Percentiles rank a stretch among this genome's conserved stretches.
phyloP scores from a whole-genome alignment of 106 monocot species.

The Iris macrosiphon region DNA sequence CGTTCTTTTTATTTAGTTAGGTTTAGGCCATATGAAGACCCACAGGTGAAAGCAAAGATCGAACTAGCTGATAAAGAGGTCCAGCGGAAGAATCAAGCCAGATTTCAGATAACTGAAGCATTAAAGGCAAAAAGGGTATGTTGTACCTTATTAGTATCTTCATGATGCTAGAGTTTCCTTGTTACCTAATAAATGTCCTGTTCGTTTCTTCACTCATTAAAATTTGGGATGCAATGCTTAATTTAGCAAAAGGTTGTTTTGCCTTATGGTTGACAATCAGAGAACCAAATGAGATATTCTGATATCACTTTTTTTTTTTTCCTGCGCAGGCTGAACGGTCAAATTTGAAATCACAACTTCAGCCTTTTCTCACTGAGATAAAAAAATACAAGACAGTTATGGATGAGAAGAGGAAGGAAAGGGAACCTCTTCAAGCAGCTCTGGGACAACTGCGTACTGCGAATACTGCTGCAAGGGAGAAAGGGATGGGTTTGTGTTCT shows the following conservation, averaged over 20 bases:
- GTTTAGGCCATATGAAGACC: slow-evolving; percentile 57
- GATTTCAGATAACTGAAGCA: slow-evolving; percentile 38
- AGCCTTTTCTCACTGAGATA: slow-evolving; percentile 68
- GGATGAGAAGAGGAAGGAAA: slow-evolving; percentile 69
- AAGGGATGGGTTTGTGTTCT: slow-evolving; percentile 68
- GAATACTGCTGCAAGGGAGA: slow-evolving; percentile 53
- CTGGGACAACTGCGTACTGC: slow-evolving; percentile 60
- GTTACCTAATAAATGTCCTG: too few species aligned
- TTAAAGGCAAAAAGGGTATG: slow-evolving; percentile 57
- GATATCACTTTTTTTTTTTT: too few species aligned
- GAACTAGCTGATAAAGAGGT: slow-evolving; percentile 66
- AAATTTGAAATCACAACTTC: slow-evolving; percentile 59
- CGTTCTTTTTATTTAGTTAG: slow-evolving; percentile 66
- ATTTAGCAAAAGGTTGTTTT: too few species aligned
- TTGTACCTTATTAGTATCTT: neutral
- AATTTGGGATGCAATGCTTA: too few species aligned
- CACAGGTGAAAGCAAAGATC: slow-evolving; percentile 62
- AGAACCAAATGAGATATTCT: too few species aligned
- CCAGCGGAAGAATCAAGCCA: slow-evolving; percentile 43
- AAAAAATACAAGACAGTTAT: slow-evolving; percentile 38
- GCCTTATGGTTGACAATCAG: too few species aligned
- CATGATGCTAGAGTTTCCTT: neutral
- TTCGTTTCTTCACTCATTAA: too few species aligned
- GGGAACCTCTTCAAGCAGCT: slow-evolving; percentile 72
- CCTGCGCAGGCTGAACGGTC: slow-evolving; percentile 72